Conservation (phyloP, 352 stramenopile genomes). For the Pythium biforme region DNA sequence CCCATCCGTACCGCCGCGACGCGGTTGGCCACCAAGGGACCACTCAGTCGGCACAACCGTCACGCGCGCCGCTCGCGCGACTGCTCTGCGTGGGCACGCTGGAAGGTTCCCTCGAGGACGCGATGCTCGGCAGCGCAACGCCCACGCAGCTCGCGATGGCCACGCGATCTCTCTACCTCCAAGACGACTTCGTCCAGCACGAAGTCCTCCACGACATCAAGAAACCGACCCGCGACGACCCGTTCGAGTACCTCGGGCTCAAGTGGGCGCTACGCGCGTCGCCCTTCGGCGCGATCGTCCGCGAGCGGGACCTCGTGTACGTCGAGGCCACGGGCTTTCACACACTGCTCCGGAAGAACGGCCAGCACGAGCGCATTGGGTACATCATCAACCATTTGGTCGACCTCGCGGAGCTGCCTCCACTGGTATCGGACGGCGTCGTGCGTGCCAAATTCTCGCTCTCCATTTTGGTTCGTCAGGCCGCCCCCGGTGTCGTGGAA, state of each 20-base stretch:
- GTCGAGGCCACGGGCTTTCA: constrained; percentile 1
- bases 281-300: not conserved
- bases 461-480: constrained; percentile 40
- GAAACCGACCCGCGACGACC: not conserved
- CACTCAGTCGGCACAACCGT: not conserved
- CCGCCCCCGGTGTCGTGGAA: constrained; percentile 31
- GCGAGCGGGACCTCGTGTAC: not conserved
- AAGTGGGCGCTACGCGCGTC: constrained; percentile 4
- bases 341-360: not conserved
- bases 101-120: not conserved
- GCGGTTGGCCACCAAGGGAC: not conserved
- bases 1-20: not conserved
- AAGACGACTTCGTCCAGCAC: constrained; percentile 6
- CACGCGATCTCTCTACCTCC: not conserved
- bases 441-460: constrained; percentile 47
- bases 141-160: constrained; percentile 1
- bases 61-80: not conserved
- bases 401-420: not conserved
- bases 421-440: constrained; percentile 11
- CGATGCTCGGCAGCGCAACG: constrained; percentile 4
- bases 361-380: not conserved
- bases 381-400: constrained; percentile 18
- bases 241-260: constrained; percentile 12
- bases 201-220: constrained; percentile 5
- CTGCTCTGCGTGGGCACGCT: constrained; percentile 1